phyloP scores from a whole-genome alignment of 768 basidiomycete genomes.

The Hericium rajendrae region DNA sequence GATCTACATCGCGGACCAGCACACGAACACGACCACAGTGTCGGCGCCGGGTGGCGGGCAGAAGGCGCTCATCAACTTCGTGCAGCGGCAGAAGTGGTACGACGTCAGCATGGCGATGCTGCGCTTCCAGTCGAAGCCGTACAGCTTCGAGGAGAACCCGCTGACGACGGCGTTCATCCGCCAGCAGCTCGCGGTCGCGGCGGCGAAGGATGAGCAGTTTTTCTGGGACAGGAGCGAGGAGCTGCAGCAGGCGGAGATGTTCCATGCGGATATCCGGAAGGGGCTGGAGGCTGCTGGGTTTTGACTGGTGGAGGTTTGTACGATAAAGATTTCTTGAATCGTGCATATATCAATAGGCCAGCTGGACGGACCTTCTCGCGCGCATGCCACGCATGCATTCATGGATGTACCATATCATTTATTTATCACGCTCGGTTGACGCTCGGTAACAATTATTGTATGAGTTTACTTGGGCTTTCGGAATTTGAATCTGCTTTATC shows the following conservation, averaged over 20 bases:
- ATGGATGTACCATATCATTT: not conserved
- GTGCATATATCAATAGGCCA: not conserved
- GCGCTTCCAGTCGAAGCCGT: conserved; percentile 43
- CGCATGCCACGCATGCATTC: not conserved
- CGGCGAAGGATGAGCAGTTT: conserved; percentile 35
- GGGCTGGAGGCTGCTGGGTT: conserved; percentile 65
- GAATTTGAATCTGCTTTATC: not conserved
- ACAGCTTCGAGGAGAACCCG: conserved; percentile 38
- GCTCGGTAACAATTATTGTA: not conserved
- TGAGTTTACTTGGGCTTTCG: not conserved
- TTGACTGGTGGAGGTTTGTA: conserved; percentile 21
- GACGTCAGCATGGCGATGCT: conserved; percentile 47
- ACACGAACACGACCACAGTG: conserved; percentile 26
- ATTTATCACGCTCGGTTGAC: not conserved
- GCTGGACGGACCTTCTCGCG: not conserved
- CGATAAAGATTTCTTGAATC: not conserved
- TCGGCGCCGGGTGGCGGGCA: conserved; percentile 8
- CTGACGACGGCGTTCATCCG: conserved; percentile 38
- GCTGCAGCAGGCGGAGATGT: conserved; percentile 46
- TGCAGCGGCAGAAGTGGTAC: conserved; percentile 47
- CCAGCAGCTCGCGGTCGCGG: conserved; percentile 31
- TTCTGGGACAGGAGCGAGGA: conserved; percentile 55
- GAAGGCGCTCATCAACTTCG: conserved; percentile 35
- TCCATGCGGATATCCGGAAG: conserved; percentile 55
- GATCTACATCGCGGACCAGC: conserved; percentile 44